A percentile compares a stretch with the other conserved stretches of the same genome.
Evolutionary conservation across 352 stramenopile species (phyloP).

Genomic region (Globisporangium spiculum): DNA sequence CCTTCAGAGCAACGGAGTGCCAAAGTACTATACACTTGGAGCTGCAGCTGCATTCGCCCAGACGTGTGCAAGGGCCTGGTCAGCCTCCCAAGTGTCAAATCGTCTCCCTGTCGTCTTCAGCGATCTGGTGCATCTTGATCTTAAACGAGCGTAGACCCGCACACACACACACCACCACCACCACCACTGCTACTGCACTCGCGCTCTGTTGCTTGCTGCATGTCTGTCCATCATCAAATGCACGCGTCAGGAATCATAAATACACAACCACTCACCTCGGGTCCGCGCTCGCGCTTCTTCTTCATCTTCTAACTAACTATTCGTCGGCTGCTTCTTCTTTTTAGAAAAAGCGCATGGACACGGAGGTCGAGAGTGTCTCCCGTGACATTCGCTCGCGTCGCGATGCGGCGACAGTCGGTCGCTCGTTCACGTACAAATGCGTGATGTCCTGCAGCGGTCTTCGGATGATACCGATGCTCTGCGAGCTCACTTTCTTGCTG

Average conservation of each 20-base stretch:
- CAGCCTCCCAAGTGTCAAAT: slow-evolving; percentile 8
- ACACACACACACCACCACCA: background rate
- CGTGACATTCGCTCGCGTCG: slow-evolving; percentile 10
- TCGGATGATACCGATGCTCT: slow-evolving; percentile 29
- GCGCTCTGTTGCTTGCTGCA: background rate
- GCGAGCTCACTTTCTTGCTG: slow-evolving; percentile 21
- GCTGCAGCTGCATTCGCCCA: background rate
- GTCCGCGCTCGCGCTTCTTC: background rate
- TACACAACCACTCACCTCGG: slow-evolving; percentile 9
- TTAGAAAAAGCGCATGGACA: slow-evolving; percentile 54
- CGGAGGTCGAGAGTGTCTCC: slow-evolving; percentile 31
- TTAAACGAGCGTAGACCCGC: background rate
- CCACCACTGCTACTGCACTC: background rate
- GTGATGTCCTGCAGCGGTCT: slow-evolving; percentile 65
- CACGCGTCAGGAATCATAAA: background rate
- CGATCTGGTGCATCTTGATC: background rate
- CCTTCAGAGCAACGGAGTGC: background rate
- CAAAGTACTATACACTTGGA: slow-evolving; percentile 10
- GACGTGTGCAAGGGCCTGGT: background rate
- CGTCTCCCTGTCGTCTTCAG: slow-evolving; percentile 4
- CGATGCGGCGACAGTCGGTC: slow-evolving; percentile 2
- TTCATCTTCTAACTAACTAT: slow-evolving; percentile 3
- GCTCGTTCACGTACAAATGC: slow-evolving; percentile 55
- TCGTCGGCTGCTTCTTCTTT: background rate
- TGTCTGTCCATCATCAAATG: background rate